Conservation (phyloP, 805 yeast genomes). For the Spathaspora passalidarum region DNA sequence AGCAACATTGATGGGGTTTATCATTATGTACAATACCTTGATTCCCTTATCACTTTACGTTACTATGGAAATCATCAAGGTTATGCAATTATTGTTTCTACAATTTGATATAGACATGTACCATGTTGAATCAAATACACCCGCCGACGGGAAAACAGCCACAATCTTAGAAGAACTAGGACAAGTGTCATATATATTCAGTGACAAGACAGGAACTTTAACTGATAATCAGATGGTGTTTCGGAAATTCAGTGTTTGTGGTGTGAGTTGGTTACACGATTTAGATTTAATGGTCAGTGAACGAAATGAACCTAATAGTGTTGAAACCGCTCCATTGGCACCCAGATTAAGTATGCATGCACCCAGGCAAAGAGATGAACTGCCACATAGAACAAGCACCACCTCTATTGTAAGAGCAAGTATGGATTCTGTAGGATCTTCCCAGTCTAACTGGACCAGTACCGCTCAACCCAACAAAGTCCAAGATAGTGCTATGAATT, state of each 20-base stretch:
- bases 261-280: conserved; percentile 87
- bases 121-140: conserved; percentile 77
- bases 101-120: conserved; percentile 96
- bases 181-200: conserved; percentile 90
- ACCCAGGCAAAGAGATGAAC: conserved; percentile 5
- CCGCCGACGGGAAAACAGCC: conserved; percentile 93
- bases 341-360: conserved; percentile 7
- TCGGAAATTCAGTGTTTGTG: conserved; percentile 82
- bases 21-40: conserved; percentile 95
- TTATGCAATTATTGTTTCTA: conserved; percentile 74
- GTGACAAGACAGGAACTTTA: conserved; percentile 96
- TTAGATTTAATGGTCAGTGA: conserved; percentile 40
- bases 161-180: conserved; percentile 95
- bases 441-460: conserved; percentile 40
- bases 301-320: conserved; percentile 8
- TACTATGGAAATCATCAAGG: conserved; percentile 93
- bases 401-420: conserved; percentile 33
- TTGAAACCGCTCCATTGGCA: conserved; percentile 4
- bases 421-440: conserved; percentile 25
- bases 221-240: conserved; percentile 95
- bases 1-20: conserved; percentile 90
- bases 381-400: conserved; percentile 22
- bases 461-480: conserved; percentile 45
- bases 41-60: conserved; percentile 94
- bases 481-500: conserved; percentile 38